Evolutionary conservation across 164 flowering plant genomes (phyloP).

Genomic region (Vitis rupestris): DNA sequence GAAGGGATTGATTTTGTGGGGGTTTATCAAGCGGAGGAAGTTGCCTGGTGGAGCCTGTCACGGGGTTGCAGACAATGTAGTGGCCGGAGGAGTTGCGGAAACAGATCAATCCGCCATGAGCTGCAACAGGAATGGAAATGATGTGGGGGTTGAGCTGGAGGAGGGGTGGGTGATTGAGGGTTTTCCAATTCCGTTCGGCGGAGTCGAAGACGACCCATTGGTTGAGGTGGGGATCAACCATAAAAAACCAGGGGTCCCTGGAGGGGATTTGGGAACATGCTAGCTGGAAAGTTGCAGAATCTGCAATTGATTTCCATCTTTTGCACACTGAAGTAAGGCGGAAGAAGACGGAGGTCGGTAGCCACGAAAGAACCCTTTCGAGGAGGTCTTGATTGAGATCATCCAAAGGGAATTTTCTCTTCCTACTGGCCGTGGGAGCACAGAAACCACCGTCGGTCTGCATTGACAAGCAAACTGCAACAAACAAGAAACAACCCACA

Average conservation of each 20-base stretch:
- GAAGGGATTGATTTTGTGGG: conserved; percentile 24
- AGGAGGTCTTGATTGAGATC: conserved; percentile 67
- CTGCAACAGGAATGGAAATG: conserved; percentile 56
- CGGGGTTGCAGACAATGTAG: conserved; percentile 52
- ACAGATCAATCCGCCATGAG: conserved; percentile 65
- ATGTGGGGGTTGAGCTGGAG: conserved; percentile 13
- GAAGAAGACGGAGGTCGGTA: conserved; percentile 65
- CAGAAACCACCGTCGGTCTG: conserved; percentile 24
- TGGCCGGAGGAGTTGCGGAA: conserved; percentile 33
- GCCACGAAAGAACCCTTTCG: conserved; percentile 69
- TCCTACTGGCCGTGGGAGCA: background rate
- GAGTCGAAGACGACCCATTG: conserved; percentile 55
- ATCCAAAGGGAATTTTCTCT: conserved; percentile 49
- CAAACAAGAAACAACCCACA: background rate
- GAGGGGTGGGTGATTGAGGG: conserved; percentile 35
- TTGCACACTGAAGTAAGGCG: conserved; percentile 73
- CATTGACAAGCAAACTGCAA: background rate
- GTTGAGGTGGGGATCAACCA: conserved; percentile 49
- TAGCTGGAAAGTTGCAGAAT: conserved; percentile 47
- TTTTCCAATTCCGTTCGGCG: conserved; percentile 53
- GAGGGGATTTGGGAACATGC: conserved; percentile 59
- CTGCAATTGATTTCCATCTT: conserved; percentile 66
- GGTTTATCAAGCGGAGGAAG: conserved; percentile 29
- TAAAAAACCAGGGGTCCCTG: conserved; percentile 72
- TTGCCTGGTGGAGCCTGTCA: conserved; percentile 38